Evolutionary conservation across 2,329 filamentous ascomycete species (phyloP), one percentile per base, ranked within the genome.

Genomic region (Dothistroma septosporum): DNA sequence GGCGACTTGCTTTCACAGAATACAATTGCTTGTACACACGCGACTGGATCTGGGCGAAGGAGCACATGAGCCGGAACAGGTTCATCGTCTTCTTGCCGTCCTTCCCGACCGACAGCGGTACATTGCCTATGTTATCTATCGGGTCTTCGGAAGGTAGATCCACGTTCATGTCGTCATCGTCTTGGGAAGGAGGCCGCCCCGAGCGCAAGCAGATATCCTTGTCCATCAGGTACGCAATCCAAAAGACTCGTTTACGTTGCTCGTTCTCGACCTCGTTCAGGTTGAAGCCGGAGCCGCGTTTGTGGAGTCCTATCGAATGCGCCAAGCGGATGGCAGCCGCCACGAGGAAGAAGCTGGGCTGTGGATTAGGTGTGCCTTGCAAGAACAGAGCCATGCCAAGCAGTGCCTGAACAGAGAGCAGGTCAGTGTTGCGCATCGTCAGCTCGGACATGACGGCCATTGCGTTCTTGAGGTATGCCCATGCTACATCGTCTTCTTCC

Each of bases 381-480:
- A 99, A 83, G 77, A 97, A 99, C 16, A 97, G 80, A 2, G 92
- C 84, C 88, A 97, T 96, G 61, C 92, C 94, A 28, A 97, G 80
- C 52, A 99, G 80, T 14, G 92, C 94, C 76, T 99, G 94, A 2
- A 99, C 92, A 70, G 92, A 97, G 44, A 97, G 80, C 21, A 99
- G 81, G 76, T 99, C 94, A 8, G 92, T 96, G 73, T 97, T 97
- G 48, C 92, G 88, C 88, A 99, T 93, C 1, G 92, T 92, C 60
- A 99, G 79, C 75, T 99, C 94, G 0, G 92, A 87, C 73, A 96
- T 88, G 48, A 96, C 91, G 19, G 89, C 91, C 85, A 97, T 89
- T 16, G 93, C 92, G 73, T 99, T 99, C 79, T 99, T 97, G 69
- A 99, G 79, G 73, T 97, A 95, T 1, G 87, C 88, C 92, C 94